Evolutionary conservation across 2,329 filamentous ascomycete genomes (phyloP).

Genomic region (Akanthomyces uredinophilus): DNA sequence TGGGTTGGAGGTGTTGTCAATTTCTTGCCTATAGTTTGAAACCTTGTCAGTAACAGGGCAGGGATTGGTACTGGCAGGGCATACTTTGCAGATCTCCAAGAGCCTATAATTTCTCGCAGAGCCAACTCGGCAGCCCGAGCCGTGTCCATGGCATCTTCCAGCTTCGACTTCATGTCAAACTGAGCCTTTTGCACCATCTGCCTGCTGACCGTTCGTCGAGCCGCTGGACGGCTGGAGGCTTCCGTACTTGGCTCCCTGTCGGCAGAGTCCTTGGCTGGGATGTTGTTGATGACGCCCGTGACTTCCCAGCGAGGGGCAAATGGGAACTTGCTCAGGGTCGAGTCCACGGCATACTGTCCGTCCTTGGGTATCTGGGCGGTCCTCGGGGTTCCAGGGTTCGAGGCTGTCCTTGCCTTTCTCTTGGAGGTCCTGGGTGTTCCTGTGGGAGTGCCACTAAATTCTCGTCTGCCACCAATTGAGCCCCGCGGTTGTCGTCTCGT

Average conservation of each 20-base stretch:
- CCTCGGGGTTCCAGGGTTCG: slow-evolving; percentile 34
- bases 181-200: slow-evolving; percentile 54
- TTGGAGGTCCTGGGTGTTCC: slow-evolving; percentile 42
- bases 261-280: slow-evolving; percentile 42
- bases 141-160: slow-evolving; percentile 70
- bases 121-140: slow-evolving; percentile 79
- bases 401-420: slow-evolving; percentile 34
- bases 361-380: slow-evolving; percentile 39
- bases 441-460: slow-evolving; percentile 52
- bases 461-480: slow-evolving; percentile 51
- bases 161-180: slow-evolving; percentile 58
- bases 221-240: slow-evolving; percentile 29
- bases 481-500: slow-evolving; percentile 77
- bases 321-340: slow-evolving; percentile 49
- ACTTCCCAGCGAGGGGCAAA: slow-evolving; percentile 65
- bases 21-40: slow-evolving; percentile 40
- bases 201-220: slow-evolving; percentile 43
- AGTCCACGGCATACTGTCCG: slow-evolving; percentile 38
- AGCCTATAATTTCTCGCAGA: slow-evolving; percentile 74
- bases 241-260: slow-evolving; percentile 32
- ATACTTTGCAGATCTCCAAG: slow-evolving; percentile 77
- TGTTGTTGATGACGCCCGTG: slow-evolving; percentile 73
- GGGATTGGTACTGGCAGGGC: slow-evolving; percentile 25
- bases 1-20: slow-evolving; percentile 51
- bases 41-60: slow-evolving; percentile 16